Conservation (phyloP, 108 stramenopile species). For the Nitzschia putrida region DNA sequence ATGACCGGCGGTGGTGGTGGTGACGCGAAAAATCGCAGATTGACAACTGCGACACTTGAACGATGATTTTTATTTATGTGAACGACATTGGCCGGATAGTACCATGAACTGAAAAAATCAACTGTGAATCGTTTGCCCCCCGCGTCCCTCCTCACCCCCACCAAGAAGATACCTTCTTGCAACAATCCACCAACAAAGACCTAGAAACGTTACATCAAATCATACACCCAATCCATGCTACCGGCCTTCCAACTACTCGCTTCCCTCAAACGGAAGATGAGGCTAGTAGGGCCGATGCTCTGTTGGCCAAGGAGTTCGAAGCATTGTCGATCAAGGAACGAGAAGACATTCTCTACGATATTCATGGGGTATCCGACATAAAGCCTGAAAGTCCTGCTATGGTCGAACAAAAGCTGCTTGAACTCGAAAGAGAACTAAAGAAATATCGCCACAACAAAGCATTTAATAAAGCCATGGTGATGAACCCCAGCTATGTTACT, state of each 20-base stretch:
- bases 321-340: not conserved
- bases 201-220: too few species aligned
- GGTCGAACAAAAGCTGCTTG: slow-evolving; percentile 1
- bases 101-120: too few species aligned
- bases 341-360: not conserved
- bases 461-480: not conserved
- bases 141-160: too few species aligned
- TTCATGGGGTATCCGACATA: slow-evolving; percentile 6
- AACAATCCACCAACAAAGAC: too few species aligned
- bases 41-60: too few species aligned
- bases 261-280: slow-evolving; percentile 2
- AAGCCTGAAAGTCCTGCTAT: not conserved
- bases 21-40: too few species aligned
- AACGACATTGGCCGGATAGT: too few species aligned
- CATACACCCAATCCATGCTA: not conserved
- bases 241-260: not conserved
- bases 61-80: too few species aligned
- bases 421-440: not conserved
- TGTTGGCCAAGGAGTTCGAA: slow-evolving; percentile 14
- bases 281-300: not conserved
- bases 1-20: too few species aligned
- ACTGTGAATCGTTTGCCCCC: too few species aligned
- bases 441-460: not conserved
- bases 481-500: slow-evolving; percentile 5
- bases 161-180: too few species aligned